Percentiles rank a stretch among this genome's conserved stretches.
These are phyloP conservation scores for Emergomyces africanus DNA, from an alignment of 2,329 filamentous ascomycete species.

Conservation along the genomic window DNA sequence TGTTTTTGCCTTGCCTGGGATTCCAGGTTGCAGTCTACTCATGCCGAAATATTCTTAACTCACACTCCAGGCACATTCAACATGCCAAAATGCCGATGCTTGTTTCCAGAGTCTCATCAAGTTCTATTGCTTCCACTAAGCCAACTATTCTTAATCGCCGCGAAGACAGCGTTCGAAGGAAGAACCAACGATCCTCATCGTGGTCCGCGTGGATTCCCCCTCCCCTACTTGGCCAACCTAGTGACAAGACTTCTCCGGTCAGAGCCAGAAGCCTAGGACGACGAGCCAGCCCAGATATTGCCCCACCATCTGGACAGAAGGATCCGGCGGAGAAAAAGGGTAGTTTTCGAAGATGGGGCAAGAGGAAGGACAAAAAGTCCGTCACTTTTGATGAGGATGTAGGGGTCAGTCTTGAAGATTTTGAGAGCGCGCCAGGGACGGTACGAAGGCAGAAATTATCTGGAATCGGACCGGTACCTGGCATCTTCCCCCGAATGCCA, in stretches of 20 bases:
- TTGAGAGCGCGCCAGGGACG: constrained; percentile 8
- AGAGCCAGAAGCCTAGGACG: constrained; percentile 3
- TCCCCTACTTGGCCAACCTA: constrained; percentile 4
- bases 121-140: constrained; percentile 5
- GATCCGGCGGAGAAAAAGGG: background rate
- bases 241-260: background rate
- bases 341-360: constrained; percentile 1
- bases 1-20: background rate
- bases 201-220: constrained; percentile 7
- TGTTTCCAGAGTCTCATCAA: constrained; percentile 3
- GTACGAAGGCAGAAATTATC: constrained; percentile 5
- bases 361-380: constrained; percentile 5
- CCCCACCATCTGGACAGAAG: background rate
- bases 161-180: background rate
- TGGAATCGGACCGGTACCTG: background rate
- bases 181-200: constrained; percentile 7
- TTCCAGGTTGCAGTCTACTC: background rate
- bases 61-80: background rate
- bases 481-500: background rate
- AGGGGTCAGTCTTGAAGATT: background rate
- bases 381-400: constrained; percentile 9
- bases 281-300: background rate
- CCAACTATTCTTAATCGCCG: constrained; percentile 5
- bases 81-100: constrained; percentile 4
- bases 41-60: constrained; percentile 1